These are phyloP conservation scores for Skeletonema grethae DNA, from an alignment of 108 stramenopile species.

Conservation along the genomic window DNA sequence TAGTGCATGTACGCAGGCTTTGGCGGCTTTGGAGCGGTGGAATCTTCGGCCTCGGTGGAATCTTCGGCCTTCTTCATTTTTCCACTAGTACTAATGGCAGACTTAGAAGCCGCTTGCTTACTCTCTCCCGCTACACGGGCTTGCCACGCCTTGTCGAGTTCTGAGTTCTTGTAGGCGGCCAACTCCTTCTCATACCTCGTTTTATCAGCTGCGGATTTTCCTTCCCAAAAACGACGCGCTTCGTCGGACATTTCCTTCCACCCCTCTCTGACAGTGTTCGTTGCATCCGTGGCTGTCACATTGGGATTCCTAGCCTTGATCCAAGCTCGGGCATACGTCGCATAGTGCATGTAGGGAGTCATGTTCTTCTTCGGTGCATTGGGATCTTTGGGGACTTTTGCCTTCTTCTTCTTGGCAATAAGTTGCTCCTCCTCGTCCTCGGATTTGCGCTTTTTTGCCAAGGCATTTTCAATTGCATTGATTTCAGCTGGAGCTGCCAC, in stretches of 20 bases:
- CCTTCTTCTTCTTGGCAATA: conserved; percentile 22
- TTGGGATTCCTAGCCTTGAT: conserved; percentile 75
- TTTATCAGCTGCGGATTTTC: conserved; percentile 74
- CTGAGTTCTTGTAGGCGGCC: conserved; percentile 33
- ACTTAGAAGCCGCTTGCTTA: too few species aligned
- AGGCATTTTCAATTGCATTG: not conserved
- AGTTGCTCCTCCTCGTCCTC: not conserved
- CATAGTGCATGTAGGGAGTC: conserved; percentile 80
- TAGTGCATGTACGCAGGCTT: conserved; percentile 77
- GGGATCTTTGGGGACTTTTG: conserved; percentile 57
- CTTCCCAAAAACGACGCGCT: conserved; percentile 62
- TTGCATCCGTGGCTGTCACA: conserved; percentile 60
- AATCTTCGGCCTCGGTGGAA: conserved; percentile 72
- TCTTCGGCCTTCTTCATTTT: conserved; percentile 52
- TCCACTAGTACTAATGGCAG: too few species aligned
- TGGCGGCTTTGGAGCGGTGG: conserved; percentile 77
- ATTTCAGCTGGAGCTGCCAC: not conserved
- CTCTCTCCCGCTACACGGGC: too few species aligned
- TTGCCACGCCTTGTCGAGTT: too few species aligned
- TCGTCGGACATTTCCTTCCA: conserved; percentile 70
- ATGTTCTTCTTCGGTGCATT: conserved; percentile 79
- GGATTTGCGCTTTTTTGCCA: not conserved
- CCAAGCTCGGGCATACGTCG: conserved; percentile 54
- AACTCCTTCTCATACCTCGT: conserved; percentile 63
- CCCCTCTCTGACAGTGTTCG: conserved; percentile 56